Evolutionary conservation across 2,329 filamentous ascomycete species (phyloP).

Genomic region (Cordyceps javanica): DNA sequence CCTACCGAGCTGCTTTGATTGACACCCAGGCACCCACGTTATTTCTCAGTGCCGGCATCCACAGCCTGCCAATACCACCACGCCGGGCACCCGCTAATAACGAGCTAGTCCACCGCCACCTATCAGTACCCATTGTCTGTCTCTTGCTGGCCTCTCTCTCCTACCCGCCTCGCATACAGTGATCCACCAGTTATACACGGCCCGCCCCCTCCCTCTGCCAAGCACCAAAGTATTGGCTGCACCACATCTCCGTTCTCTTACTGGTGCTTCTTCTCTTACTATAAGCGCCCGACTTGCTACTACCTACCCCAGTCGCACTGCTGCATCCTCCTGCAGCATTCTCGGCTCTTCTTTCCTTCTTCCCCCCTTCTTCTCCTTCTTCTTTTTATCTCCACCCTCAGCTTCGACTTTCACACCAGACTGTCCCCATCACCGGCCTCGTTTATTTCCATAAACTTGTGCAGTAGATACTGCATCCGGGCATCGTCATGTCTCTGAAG

Average conservation of each 20-base stretch:
- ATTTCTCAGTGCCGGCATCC: neutral
- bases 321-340: slow-evolving; percentile 10
- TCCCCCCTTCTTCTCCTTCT: neutral
- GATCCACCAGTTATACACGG: slow-evolving; percentile 5
- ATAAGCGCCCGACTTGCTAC: slow-evolving; percentile 10
- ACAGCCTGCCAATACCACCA: neutral
- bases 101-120: neutral
- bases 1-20: neutral
- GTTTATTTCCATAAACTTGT: neutral
- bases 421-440: neutral
- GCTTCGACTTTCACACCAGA: neutral
- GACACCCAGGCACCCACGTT: neutral
- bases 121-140: too few species aligned
- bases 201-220: slow-evolving; percentile 6
- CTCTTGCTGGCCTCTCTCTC: too few species aligned
- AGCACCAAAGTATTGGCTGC: slow-evolving; percentile 9
- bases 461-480: slow-evolving; percentile 15
- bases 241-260: neutral
- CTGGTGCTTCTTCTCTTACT: slow-evolving; percentile 7
- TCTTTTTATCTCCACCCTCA: neutral
- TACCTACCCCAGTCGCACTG: slow-evolving; percentile 12
- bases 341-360: neutral
- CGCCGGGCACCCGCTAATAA: too few species aligned
- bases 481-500: slow-evolving; percentile 51
- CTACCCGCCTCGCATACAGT: neutral